Evolutionary conservation across 1,139 yeast species (phyloP).

Genomic region (Debaryomycetaceae sp.): DNA sequence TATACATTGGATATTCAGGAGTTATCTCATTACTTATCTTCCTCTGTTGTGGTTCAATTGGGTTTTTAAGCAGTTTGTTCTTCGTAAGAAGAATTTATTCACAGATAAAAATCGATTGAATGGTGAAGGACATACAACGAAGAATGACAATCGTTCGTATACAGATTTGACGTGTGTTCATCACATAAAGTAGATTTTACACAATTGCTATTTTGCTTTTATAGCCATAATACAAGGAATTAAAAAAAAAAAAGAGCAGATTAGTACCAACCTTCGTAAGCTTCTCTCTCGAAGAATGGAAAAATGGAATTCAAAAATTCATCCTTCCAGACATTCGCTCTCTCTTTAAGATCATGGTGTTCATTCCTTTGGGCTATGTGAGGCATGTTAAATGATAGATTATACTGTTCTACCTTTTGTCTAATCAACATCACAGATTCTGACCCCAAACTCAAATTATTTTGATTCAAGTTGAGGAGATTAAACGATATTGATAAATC

Average conservation of each 20-base stretch:
- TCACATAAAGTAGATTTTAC: constrained; percentile 2
- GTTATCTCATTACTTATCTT: constrained; percentile 71
- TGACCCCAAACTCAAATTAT: constrained; percentile 20
- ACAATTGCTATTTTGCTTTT: background rate
- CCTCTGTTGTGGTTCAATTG: constrained; percentile 84
- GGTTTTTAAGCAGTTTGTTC: constrained; percentile 70
- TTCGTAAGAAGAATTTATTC: constrained; percentile 79
- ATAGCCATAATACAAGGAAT: background rate
- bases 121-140: background rate
- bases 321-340: constrained; percentile 25
- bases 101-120: constrained; percentile 76
- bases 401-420: constrained; percentile 23
- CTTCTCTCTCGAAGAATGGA: constrained; percentile 33
- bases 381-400: constrained; percentile 23
- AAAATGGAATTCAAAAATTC: constrained; percentile 22
- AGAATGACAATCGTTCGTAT: background rate
- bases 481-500: constrained; percentile 38
- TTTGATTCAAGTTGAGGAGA: constrained; percentile 28
- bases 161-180: background rate
- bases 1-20: constrained; percentile 83
- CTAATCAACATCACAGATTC: constrained; percentile 21
- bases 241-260: background rate
- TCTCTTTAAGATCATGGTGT: constrained; percentile 6
- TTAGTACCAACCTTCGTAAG: constrained; percentile 34
- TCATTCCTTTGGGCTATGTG: background rate